Evolutionary conservation across 495 filamentous ascomycete species (phyloP).

Genomic region (Hypoxylon subgilvum): DNA sequence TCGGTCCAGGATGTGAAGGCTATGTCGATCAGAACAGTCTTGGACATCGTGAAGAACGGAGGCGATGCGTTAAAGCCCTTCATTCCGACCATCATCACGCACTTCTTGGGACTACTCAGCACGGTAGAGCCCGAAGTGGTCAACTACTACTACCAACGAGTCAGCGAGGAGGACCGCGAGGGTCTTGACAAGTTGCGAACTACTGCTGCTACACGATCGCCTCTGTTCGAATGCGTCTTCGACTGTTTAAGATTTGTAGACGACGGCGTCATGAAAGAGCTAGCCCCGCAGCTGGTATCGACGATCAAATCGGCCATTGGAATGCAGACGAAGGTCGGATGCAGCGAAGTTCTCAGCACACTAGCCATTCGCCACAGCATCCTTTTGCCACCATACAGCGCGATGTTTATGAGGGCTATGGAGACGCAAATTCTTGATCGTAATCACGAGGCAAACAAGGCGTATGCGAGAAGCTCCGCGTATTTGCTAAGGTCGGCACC

Average conservation of each 20-base stretch:
- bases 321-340: slow-evolving; percentile 90
- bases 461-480: slow-evolving; percentile 83
- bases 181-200: slow-evolving; percentile 84
- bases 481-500: slow-evolving; percentile 80
- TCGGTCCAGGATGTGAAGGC: slow-evolving; percentile 81
- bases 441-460: slow-evolving; percentile 86
- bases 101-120: slow-evolving; percentile 78
- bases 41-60: slow-evolving; percentile 88
- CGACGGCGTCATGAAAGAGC: slow-evolving; percentile 69
- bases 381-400: slow-evolving; percentile 76
- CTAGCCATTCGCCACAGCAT: slow-evolving; percentile 78
- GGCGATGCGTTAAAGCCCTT: slow-evolving; percentile 76
- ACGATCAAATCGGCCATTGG: slow-evolving; percentile 85
- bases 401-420: slow-evolving; percentile 75
- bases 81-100: slow-evolving; percentile 79
- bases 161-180: slow-evolving; percentile 82
- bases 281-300: slow-evolving; percentile 73
- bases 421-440: slow-evolving; percentile 82
- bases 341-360: slow-evolving; percentile 82
- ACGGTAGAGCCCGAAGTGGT: slow-evolving; percentile 84
- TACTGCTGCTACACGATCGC: slow-evolving; percentile 79
- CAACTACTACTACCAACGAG: slow-evolving; percentile 91
- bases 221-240: slow-evolving; percentile 92
- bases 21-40: slow-evolving; percentile 74
- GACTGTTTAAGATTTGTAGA: slow-evolving; percentile 87